Evolutionary conservation across 2,329 filamentous ascomycete species (phyloP), one percentile per base, ranked within the genome.

Genomic region (Trichoderma oligosporum): DNA sequence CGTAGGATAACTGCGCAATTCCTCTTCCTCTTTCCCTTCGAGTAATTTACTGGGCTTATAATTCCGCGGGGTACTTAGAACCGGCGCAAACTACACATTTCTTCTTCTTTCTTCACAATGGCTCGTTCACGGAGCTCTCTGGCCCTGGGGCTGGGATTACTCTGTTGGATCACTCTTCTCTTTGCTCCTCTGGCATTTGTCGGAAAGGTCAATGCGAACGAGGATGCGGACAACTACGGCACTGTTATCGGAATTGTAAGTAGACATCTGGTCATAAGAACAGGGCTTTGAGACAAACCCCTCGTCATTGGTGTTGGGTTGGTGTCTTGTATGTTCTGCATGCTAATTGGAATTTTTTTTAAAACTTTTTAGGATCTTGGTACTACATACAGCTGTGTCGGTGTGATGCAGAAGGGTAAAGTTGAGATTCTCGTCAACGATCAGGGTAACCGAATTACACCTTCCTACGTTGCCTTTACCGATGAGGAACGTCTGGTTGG

Each of bases 391-490:
- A 87, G 84, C 69, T 96, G 91, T 77, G 91, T 96, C 68, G 91
- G 89, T 87, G 90, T 96, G 73, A 96, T 96, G 91, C 88, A 92
- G 74, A 89, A 91, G 73, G 91, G 91, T 74, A 94, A 93, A 78
- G 91, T 96, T 67, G 91, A 96, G 72, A 96, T 96, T 78, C 82
- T 96, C 67, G 89, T 90, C 77, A 96, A 96, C 81, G 91, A 96
- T 77, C 91, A 96, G 82, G 91, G 91, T 82, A 91, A 96, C 85
- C 89, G 91, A 80, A 96, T 96, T 67, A 96, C 91, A 68, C 91
- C 91, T 56, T 96, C 91, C 63, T 96, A 94, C 77, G 91, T 96
- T 72, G 91, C 91, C 70, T 96, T 96, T 76, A 97, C 91, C 75
- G 92, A 97, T 69, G 91, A 97, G 63, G 94, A 97, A 78, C 87